phyloP scores from a whole-genome alignment of 1,284 basidiomycete species.

The Afroboletus lepidellus region DNA sequence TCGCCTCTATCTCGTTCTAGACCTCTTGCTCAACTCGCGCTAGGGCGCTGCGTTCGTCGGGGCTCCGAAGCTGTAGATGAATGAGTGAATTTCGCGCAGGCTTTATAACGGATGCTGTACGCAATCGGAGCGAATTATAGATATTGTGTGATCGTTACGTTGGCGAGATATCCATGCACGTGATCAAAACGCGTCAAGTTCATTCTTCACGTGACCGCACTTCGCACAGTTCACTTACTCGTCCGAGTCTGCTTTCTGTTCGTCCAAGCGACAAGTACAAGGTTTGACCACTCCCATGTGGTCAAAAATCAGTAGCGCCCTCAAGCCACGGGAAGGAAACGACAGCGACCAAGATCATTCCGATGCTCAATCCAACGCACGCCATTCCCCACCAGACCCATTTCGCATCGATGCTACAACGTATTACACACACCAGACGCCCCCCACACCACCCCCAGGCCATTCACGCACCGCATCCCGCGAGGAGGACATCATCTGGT shows the following conservation, averaged over 20 bases:
- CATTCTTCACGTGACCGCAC: slow-evolving; percentile 27
- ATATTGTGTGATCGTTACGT: not conserved
- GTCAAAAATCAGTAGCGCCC: slow-evolving; percentile 57
- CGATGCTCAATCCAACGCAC: slow-evolving; percentile 40
- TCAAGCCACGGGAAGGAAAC: slow-evolving; percentile 44
- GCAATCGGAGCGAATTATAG: slow-evolving; percentile 3
- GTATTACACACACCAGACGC: slow-evolving; percentile 71
- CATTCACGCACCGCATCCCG: slow-evolving; percentile 63
- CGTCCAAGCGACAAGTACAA: not conserved
- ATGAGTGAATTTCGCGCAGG: not conserved
- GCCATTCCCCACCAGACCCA: slow-evolving; percentile 55
- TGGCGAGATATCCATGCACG: slow-evolving; percentile 20
- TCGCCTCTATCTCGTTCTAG: not conserved
- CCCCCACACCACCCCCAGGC: slow-evolving; percentile 57
- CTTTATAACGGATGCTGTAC: slow-evolving; percentile 8
- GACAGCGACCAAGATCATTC: slow-evolving; percentile 40
- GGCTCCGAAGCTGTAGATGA: slow-evolving; percentile 37
- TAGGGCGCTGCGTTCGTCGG: slow-evolving; percentile 41
- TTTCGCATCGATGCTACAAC: slow-evolving; percentile 71
- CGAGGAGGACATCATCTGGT: slow-evolving; percentile 67
- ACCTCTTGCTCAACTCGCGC: not conserved
- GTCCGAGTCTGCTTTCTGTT: not conserved
- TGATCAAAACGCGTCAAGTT: slow-evolving; percentile 31
- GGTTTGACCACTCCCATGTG: slow-evolving; percentile 44
- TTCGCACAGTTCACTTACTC: not conserved